Conservation (phyloP, 1,284 basidiomycete species). For the Moniliophthora roreri region DNA sequence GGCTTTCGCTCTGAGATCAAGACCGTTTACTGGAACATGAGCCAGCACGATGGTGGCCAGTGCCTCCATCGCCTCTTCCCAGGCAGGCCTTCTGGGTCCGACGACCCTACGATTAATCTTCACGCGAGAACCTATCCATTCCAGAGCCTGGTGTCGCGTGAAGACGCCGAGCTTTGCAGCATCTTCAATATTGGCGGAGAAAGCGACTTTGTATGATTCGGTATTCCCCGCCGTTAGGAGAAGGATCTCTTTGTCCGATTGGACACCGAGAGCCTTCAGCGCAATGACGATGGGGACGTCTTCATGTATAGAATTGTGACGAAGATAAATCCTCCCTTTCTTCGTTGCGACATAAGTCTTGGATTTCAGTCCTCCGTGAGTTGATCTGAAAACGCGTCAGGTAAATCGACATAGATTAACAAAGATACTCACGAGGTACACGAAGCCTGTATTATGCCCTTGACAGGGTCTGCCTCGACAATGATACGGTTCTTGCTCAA, state of each 20-base stretch:
- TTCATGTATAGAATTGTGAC: constrained; percentile 98
- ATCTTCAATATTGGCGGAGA: constrained; percentile 94
- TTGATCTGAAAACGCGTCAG: constrained; percentile 61
- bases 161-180: constrained; percentile 89
- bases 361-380: constrained; percentile 96
- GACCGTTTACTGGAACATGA: constrained; percentile 89
- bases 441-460: constrained; percentile 92
- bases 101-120: constrained; percentile 84
- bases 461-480: constrained; percentile 91
- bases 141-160: constrained; percentile 92
- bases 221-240: constrained; percentile 93
- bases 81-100: constrained; percentile 81
- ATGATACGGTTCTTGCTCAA: constrained; percentile 99
- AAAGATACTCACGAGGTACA: constrained; percentile 84
- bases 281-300: constrained; percentile 97
- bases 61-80: constrained; percentile 96
- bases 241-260: constrained; percentile 98
- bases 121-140: constrained; percentile 92
- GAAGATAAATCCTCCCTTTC: constrained; percentile 90
- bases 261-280: constrained; percentile 94
- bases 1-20: constrained; percentile 94
- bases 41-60: constrained; percentile 96
- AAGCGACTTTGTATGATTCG: constrained; percentile 86
- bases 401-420: constrained; percentile 4
- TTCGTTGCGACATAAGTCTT: constrained; percentile 98